Conservation (phyloP, 2,329 filamentous ascomycete genomes). For the Penicillium capsulatum region DNA sequence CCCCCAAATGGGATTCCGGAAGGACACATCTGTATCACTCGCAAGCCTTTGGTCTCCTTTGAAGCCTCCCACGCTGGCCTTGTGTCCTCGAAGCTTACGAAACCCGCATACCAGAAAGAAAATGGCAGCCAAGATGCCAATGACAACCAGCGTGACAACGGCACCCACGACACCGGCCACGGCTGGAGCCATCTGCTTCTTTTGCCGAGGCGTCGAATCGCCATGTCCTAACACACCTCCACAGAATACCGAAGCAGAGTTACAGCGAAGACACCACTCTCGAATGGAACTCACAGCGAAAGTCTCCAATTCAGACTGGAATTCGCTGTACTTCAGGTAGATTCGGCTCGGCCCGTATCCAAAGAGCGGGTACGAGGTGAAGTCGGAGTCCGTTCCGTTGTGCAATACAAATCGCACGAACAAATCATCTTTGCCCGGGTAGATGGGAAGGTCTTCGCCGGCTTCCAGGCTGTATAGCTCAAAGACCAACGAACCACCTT, state of each 20-base stretch:
- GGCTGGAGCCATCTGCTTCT: conserved; percentile 38
- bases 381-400: conserved; percentile 48
- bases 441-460: conserved; percentile 30
- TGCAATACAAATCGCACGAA: conserved; percentile 55
- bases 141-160: conserved; percentile 47
- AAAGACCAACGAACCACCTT: conserved; percentile 49
- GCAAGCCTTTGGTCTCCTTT: conserved; percentile 53
- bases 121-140: conserved; percentile 40
- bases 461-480: conserved; percentile 48
- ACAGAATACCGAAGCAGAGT: conserved; percentile 50
- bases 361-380: conserved; percentile 50
- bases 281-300: conserved; percentile 43
- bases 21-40: conserved; percentile 51
- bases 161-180: conserved; percentile 57
- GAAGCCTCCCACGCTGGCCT: conserved; percentile 50
- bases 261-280: conserved; percentile 53
- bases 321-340: conserved; percentile 50
- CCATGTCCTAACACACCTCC: conserved; percentile 33
- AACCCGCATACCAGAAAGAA: conserved; percentile 44
- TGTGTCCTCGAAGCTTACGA: conserved; percentile 38
- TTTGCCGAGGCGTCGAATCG: conserved; percentile 5
- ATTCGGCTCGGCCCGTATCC: conserved; percentile 43
- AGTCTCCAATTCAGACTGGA: conserved; percentile 43
- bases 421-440: conserved; percentile 45
- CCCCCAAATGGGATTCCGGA: conserved; percentile 41